phyloP scores from a whole-genome alignment of 2,329 filamentous ascomycete species.

The Neonectria punicea region DNA sequence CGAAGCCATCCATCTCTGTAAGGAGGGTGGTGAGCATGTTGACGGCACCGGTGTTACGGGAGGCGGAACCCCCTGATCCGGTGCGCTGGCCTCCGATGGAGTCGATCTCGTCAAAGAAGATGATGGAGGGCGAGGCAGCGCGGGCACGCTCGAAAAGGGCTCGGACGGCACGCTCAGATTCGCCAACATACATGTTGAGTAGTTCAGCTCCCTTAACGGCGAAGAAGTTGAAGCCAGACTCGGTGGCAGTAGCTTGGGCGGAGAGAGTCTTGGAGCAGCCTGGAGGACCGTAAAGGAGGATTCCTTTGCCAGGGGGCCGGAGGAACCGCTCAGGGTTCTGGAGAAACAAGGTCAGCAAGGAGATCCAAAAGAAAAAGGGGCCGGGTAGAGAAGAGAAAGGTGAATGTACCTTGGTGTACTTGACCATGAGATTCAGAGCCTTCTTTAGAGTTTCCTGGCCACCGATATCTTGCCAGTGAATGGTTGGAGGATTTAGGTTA shows the following conservation, averaged over 20 bases:
- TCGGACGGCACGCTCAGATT: conserved; percentile 87
- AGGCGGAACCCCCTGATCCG: conserved; percentile 53
- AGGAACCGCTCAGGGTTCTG: conserved; percentile 52
- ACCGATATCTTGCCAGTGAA: conserved; percentile 88
- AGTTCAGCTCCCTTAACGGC: conserved; percentile 94
- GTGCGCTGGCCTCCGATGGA: conserved; percentile 74
- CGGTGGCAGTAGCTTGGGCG: conserved; percentile 90
- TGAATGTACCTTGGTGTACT: conserved; percentile 48
- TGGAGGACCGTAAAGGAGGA: conserved; percentile 90
- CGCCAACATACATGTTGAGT: conserved; percentile 96
- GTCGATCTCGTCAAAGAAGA: conserved; percentile 98
- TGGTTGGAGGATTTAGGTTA: conserved; percentile 86
- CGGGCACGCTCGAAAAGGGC: conserved; percentile 87
- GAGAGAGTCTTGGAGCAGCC: conserved; percentile 95
- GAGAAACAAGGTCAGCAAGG: conserved; percentile 18
- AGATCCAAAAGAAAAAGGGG: background rate
- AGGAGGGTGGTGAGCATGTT: conserved; percentile 91
- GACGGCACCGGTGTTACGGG: conserved; percentile 62
- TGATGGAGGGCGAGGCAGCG: conserved; percentile 88
- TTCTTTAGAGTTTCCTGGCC: conserved; percentile 82
- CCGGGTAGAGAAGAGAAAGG: background rate
- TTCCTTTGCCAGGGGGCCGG: conserved; percentile 76
- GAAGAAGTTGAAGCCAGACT: conserved; percentile 92
- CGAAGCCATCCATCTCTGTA: conserved; percentile 96
- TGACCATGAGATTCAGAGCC: conserved; percentile 63